phyloP scores from a whole-genome alignment of 306 rosid species.

The Trichosanthes truncata region DNA sequence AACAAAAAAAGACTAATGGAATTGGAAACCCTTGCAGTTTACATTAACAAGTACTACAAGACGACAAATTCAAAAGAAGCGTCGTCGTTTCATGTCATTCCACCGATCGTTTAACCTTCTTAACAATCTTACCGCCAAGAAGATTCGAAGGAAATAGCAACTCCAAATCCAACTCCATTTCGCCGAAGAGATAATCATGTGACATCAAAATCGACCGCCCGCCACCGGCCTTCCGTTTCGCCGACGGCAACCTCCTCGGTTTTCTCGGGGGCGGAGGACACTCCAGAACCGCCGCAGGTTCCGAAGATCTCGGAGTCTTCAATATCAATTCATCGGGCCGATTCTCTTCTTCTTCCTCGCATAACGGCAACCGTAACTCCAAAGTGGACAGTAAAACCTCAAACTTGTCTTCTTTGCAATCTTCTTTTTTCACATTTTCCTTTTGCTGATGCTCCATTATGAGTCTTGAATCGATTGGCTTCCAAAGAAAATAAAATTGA shows the following conservation, averaged over 20 bases:
- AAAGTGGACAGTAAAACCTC: neutral
- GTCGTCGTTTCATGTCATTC: neutral
- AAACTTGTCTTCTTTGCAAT: neutral
- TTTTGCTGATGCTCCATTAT: neutral
- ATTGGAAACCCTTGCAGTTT: neutral
- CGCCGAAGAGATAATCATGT: neutral
- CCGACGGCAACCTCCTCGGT: neutral
- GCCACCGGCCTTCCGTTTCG: neutral
- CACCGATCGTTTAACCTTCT: neutral
- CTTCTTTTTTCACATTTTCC: neutral
- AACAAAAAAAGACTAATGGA: too few relatives aligned
- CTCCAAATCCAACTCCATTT: neutral
- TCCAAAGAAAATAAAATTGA: neutral
- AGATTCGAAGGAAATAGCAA: neutral
- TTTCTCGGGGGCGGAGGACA: neutral
- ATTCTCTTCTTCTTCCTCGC: neutral
- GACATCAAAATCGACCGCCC: neutral
- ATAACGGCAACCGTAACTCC: neutral
- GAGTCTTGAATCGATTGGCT: neutral
- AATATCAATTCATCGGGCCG: neutral
- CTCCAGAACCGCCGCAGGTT: neutral
- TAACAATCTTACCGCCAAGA: neutral
- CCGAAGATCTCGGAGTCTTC: neutral
- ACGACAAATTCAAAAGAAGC: neutral
- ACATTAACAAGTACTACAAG: neutral